These are phyloP conservation scores for Phlebopus sp. DNA, from an alignment of 1,284 basidiomycete species.

Conservation along the genomic window DNA sequence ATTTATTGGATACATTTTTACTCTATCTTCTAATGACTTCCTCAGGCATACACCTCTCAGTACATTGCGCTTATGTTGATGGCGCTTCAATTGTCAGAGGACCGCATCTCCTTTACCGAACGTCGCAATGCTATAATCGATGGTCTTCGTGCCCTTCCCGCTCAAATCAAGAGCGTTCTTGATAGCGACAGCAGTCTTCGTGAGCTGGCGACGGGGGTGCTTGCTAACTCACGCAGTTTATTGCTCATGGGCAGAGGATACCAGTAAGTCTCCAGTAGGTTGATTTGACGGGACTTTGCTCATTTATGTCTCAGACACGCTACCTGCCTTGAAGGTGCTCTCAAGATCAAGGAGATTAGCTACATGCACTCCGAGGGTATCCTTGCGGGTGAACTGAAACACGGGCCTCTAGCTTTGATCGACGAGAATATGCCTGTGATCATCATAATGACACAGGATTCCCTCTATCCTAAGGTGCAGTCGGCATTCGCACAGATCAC, in stretches of 20 bases:
- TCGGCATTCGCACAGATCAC: constrained; percentile 95
- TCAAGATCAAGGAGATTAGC: constrained; percentile 99
- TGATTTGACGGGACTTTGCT: neutral
- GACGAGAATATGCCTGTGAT: constrained; percentile 99
- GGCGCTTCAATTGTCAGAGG: constrained; percentile 95
- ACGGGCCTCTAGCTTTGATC: constrained; percentile 95
- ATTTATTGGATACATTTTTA: neutral
- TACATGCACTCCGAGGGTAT: constrained; percentile 95
- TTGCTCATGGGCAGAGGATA: constrained; percentile 98
- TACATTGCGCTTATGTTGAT: constrained; percentile 99
- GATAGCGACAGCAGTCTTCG: constrained; percentile 80
- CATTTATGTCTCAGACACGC: constrained; percentile 56
- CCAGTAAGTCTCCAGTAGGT: constrained; percentile 56
- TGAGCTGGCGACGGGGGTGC: constrained; percentile 77
- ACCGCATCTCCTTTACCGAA: constrained; percentile 89
- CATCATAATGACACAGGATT: constrained; percentile 99
- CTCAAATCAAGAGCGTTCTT: constrained; percentile 88
- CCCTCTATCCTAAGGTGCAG: constrained; percentile 97
- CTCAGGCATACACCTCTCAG: constrained; percentile 95
- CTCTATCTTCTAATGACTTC: neutral
- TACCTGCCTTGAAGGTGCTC: constrained; percentile 95
- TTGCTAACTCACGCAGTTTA: constrained; percentile 82
- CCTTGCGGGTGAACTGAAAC: constrained; percentile 97
- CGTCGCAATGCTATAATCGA: constrained; percentile 94
- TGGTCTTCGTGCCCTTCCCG: constrained; percentile 87